phyloP scores from a whole-genome alignment of 1,284 basidiomycete genomes.

The Taiwanofungus camphoratus region DNA sequence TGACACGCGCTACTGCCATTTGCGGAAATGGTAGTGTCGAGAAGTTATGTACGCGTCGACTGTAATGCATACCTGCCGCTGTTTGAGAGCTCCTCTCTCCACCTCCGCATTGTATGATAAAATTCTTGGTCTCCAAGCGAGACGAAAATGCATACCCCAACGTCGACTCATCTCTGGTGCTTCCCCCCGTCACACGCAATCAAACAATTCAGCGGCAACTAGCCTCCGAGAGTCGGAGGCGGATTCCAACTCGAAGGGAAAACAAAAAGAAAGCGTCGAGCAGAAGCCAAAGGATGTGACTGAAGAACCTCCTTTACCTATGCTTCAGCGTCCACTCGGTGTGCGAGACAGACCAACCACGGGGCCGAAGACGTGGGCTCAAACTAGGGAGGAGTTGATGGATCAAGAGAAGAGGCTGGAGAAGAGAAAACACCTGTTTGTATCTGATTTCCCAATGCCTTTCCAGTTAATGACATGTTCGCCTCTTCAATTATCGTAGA shows the following conservation, averaged over 20 bases:
- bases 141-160: background rate
- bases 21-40: too few species aligned
- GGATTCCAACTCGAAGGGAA: too few species aligned
- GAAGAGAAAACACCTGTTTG: conserved; percentile 75
- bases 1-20: too few species aligned
- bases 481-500: conserved; percentile 34
- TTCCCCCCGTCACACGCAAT: conserved; percentile 2
- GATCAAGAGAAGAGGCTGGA: conserved; percentile 67
- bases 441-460: conserved; percentile 8
- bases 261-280: conserved; percentile 8
- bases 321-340: conserved; percentile 72
- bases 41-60: too few species aligned
- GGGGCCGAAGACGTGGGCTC: conserved; percentile 52
- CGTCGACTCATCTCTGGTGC: conserved; percentile 8
- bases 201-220: too few species aligned
- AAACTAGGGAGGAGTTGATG: conserved; percentile 66
- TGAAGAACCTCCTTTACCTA: conserved; percentile 35
- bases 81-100: background rate
- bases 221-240: conserved; percentile 1
- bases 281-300: background rate
- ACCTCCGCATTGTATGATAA: background rate
- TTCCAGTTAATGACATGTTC: background rate
- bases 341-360: conserved; percentile 57
- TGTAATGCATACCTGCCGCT: background rate
- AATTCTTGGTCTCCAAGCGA: background rate